These are phyloP conservation scores for Sugiyamaella grinbergsii DNA, from an alignment of 1,139 yeast genomes.

Conservation along the genomic window DNA sequence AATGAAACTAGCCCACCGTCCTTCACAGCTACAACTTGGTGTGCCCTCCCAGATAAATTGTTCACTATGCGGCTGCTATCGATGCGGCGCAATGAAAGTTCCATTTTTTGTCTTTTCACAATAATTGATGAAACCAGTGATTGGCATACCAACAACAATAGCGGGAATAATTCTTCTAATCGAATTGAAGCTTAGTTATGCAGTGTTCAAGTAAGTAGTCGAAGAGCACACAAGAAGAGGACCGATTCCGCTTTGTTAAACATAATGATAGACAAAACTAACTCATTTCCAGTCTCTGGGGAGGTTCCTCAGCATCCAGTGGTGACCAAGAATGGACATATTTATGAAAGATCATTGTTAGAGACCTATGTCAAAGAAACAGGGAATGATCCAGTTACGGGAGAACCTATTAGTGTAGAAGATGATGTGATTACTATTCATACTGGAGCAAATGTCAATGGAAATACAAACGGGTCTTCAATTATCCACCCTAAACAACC, in stretches of 20 bases:
- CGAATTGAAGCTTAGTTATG: conserved; percentile 25
- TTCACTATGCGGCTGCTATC: no score
- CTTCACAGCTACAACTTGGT: not conserved
- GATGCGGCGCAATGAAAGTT: not conserved
- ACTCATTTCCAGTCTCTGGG: conserved; percentile 56
- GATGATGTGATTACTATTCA: conserved; percentile 59
- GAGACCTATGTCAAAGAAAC: conserved; percentile 63
- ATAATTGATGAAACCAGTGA: no score
- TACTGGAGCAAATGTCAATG: not conserved
- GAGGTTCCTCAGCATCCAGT: conserved; percentile 69
- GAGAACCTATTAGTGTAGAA: conserved; percentile 57
- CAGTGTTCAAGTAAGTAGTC: conserved; percentile 39
- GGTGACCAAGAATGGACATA: conserved; percentile 68
- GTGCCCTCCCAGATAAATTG: no score
- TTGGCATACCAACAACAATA: not conserved
- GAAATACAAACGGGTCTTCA: conserved; percentile 23
- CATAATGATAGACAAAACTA: not conserved
- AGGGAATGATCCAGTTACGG: conserved; percentile 75
- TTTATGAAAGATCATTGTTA: conserved; percentile 68
- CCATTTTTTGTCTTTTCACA: not conserved
- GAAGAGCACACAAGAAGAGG: no score
- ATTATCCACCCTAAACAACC: conserved; percentile 53
- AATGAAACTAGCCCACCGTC: no score
- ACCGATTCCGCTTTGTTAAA: no score
- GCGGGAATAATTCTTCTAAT: not conserved